Percentiles rank a stretch among this genome's conserved stretches.
These are phyloP conservation scores for Nakazawaea anatomiae DNA, from an alignment of 805 yeast species.

Conservation along the genomic window DNA sequence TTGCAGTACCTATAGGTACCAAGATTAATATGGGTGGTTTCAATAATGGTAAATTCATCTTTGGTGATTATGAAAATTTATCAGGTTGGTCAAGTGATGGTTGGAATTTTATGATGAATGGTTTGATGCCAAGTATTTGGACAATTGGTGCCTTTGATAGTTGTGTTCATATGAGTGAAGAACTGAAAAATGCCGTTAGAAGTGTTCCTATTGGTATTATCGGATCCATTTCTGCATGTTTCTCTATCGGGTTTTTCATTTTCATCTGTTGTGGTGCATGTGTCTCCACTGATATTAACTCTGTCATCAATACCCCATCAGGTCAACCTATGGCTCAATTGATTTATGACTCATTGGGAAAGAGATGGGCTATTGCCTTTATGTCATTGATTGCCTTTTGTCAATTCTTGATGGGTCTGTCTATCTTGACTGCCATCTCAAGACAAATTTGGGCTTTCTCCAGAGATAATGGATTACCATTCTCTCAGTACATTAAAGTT, in stretches of 20 bases:
- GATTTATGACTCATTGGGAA: constrained; percentile 56
- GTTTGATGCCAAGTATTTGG: constrained; percentile 69
- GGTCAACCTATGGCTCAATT: constrained; percentile 67
- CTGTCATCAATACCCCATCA: constrained; percentile 36
- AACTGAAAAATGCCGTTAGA: constrained; percentile 54
- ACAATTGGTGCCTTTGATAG: constrained; percentile 71
- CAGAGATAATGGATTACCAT: constrained; percentile 71
- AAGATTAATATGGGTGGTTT: constrained; percentile 27
- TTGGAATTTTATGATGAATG: constrained; percentile 45
- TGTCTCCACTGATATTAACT: constrained; percentile 37
- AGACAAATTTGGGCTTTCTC: constrained; percentile 75
- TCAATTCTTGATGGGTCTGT: constrained; percentile 63
- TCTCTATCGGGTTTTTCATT: constrained; percentile 52
- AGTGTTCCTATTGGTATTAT: constrained; percentile 64
- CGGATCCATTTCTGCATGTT: constrained; percentile 52
- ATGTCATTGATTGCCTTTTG: constrained; percentile 53
- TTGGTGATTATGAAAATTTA: constrained; percentile 44
- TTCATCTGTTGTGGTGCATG: constrained; percentile 50
- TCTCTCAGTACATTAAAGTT: constrained; percentile 46
- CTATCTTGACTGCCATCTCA: constrained; percentile 56
- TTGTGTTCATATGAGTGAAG: constrained; percentile 69
- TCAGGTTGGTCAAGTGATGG: constrained; percentile 51
- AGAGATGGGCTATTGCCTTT: constrained; percentile 58
- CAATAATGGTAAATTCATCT: constrained; percentile 48
- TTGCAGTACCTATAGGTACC: constrained; percentile 63